A percentile compares a stretch with the other conserved stretches of the same genome.
phyloP scores from a whole-genome alignment of 164 flowering plant species.

The Vitis cinerea region DNA sequence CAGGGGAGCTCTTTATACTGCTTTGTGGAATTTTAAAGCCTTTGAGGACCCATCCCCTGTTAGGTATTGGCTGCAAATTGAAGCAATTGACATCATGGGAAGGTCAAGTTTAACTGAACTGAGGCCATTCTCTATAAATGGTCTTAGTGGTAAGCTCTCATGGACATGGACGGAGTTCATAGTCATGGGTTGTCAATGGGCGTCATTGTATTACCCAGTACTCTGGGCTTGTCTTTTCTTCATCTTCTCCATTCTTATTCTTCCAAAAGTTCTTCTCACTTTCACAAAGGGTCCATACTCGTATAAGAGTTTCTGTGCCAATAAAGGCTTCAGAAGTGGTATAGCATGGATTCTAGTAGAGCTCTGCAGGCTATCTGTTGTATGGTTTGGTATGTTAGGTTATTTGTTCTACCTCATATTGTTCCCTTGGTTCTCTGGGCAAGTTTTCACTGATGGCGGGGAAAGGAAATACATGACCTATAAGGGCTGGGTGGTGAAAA shows the following conservation, averaged over 20 bases:
- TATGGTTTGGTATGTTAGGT: constrained; percentile 54
- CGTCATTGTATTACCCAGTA: constrained; percentile 65
- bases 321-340: constrained; percentile 40
- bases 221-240: constrained; percentile 47
- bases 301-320: constrained; percentile 35
- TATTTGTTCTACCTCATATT: constrained; percentile 61
- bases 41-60: constrained; percentile 83
- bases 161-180: constrained; percentile 92
- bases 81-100: constrained; percentile 67
- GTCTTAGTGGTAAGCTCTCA: constrained; percentile 42
- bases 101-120: constrained; percentile 47
- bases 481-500: constrained; percentile 70
- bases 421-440: constrained; percentile 84
- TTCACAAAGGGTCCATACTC: constrained; percentile 46
- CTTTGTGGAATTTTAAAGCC: constrained; percentile 79
- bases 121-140: constrained; percentile 84
- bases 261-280: constrained; percentile 48
- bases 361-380: constrained; percentile 39
- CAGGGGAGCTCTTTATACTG: constrained; percentile 64
- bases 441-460: constrained; percentile 56
- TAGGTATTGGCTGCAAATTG: constrained; percentile 82
- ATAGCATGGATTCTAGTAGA: constrained; percentile 55
- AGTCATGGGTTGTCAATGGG: constrained; percentile 97
- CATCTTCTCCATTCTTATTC: constrained; percentile 45
- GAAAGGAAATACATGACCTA: constrained; percentile 72